Evolutionary conservation across 345 rosid genomes (phyloP).

Genomic region (Lumnitzera littorea): DNA sequence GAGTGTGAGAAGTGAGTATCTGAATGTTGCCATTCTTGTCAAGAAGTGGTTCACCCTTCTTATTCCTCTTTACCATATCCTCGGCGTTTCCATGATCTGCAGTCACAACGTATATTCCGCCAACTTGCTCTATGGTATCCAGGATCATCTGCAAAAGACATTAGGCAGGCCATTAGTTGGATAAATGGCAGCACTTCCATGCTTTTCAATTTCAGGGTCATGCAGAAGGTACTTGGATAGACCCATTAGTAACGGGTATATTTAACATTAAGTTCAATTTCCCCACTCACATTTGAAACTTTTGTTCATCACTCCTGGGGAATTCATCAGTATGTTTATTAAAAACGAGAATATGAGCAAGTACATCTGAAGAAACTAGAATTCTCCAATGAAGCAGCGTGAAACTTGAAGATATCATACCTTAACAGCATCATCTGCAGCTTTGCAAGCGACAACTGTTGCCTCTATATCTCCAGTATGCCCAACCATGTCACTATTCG

Average conservation of each 20-base stretch:
- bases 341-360: no score
- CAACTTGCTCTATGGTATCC: conserved; percentile 76
- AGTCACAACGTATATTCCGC: conserved; percentile 85
- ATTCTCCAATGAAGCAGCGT: neutral
- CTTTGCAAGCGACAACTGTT: conserved; percentile 81
- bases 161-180: no score
- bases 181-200: no score
- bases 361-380: no score
- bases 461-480: conserved; percentile 93
- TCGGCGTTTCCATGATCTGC: conserved; percentile 99
- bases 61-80: conserved; percentile 95
- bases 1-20: conserved; percentile 95
- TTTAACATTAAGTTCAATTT: no score
- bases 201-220: no score
- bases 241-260: no score
- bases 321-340: no score
- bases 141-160: conserved; percentile 59
- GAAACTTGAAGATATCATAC: conserved; percentile 23
- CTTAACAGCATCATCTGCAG: conserved; percentile 86
- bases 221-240: no score
- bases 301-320: no score
- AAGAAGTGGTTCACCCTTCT: conserved; percentile 57
- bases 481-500: conserved; percentile 97
- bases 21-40: conserved; percentile 76
- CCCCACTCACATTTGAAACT: no score